Percentiles rank a stretch among this genome's conserved stretches.
Conservation (phyloP, 1,284 basidiomycete species). For the Cutaneotrichosporon curvatum region DNA sequence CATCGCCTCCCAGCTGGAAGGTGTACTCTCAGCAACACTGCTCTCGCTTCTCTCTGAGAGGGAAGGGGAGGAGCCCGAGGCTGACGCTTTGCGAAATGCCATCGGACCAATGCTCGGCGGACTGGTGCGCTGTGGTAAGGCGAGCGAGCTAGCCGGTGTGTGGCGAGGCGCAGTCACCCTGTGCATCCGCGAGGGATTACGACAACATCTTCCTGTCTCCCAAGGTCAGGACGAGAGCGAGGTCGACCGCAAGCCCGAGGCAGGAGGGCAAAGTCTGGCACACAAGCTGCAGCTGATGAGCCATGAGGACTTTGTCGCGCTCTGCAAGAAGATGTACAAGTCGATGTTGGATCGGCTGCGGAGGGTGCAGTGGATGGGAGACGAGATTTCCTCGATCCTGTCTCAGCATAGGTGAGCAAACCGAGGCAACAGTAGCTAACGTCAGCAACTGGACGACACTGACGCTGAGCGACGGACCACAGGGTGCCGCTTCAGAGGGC, state of each 20-base stretch:
- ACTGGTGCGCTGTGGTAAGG: slow-evolving; percentile 64
- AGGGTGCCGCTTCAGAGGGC: not conserved
- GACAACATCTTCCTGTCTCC: slow-evolving; percentile 33
- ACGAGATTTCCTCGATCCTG: slow-evolving; percentile 58
- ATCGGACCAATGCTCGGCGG: slow-evolving; percentile 63
- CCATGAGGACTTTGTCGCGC: slow-evolving; percentile 61
- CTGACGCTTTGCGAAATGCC: slow-evolving; percentile 32
- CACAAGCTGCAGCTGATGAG: slow-evolving; percentile 60
- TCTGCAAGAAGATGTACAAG: slow-evolving; percentile 59
- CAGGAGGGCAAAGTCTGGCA: slow-evolving; percentile 47
- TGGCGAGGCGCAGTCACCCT: slow-evolving; percentile 71
- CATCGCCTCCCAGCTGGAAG: slow-evolving; percentile 68
- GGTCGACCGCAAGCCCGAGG: slow-evolving; percentile 31
- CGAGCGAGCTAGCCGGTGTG: slow-evolving; percentile 61
- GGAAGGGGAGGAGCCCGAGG: slow-evolving; percentile 23
- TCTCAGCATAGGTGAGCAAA: slow-evolving; percentile 24
- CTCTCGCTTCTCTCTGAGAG: slow-evolving; percentile 56
- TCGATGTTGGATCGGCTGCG: slow-evolving; percentile 64
- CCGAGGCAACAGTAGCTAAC: not conserved
- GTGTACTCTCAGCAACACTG: slow-evolving; percentile 66
- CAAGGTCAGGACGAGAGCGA: slow-evolving; percentile 52
- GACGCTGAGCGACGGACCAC: not conserved
- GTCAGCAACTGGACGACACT: not conserved
- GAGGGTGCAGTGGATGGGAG: slow-evolving; percentile 61
- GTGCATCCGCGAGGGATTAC: slow-evolving; percentile 55